Evolutionary conservation across 768 basidiomycete genomes (phyloP), one percentile per base, ranked within the genome.

Genomic region (Piloderma croceum): DNA sequence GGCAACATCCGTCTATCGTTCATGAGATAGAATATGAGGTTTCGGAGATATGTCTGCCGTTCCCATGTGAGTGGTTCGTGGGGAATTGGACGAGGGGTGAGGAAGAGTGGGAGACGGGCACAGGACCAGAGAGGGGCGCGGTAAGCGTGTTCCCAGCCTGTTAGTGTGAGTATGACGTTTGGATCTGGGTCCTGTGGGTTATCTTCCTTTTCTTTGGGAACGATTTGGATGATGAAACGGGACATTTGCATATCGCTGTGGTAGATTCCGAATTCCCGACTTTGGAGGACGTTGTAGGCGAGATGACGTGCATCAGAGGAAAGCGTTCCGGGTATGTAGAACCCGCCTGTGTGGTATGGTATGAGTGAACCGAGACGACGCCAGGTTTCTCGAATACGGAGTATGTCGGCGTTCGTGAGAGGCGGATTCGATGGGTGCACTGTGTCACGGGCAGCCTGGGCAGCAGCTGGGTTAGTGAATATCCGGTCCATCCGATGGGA

Each of bases 61-160:
- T 50, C 48, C 48, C 54, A 51, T 23, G 50, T 41, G 31, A 59
- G 43, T 20, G 44, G 46, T 34, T 56, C 57, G 41, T 44, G 41
- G 19, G 47, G 43, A 24, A 43, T 44, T 4, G 48, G 23, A 40
- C 42, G 50, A 13, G 49, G 53, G 21, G 31, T 23, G 20, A 60
- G 41, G 54, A 57, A 60, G 22, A 45, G 45, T 11, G 59, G 59
- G 48, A 60, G 46, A 38, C 57, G 54, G 23, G 59, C 59, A 36
- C 60, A 61, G 15, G 60, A 57, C 59, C 59, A 60, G 18, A 59
- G 50, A 22, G 59, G 60, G 7, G 57, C 59, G 7, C 58, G 51
- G 31, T 43, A 36, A 13, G 59, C 58, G 36, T 60, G 46, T 37
- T 60, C 59, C 59, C 59, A 60, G 23, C 59, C 59, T 15, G 59